Evolutionary conservation across 2,329 filamentous ascomycete genomes (phyloP).

Genomic region (Orbilia brochopaga): DNA sequence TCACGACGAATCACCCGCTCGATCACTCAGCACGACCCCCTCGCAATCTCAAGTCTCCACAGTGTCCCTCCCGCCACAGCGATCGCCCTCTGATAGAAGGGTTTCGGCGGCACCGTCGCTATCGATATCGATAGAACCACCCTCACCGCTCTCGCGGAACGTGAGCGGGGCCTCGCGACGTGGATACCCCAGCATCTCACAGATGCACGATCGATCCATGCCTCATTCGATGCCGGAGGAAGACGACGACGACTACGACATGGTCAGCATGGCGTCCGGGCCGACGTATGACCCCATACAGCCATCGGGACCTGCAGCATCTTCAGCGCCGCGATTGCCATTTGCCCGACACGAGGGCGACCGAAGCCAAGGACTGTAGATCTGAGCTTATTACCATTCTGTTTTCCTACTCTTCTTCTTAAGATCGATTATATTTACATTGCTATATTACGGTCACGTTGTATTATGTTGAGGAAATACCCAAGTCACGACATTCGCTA

Average conservation of each 20-base stretch:
- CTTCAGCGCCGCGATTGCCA: constrained; percentile 36
- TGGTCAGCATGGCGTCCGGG: constrained; percentile 36
- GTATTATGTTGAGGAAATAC: constrained; percentile 4
- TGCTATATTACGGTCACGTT: background rate
- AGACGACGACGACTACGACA: constrained; percentile 33
- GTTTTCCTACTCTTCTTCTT: background rate
- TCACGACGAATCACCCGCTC: constrained; percentile 36
- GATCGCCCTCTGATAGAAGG: constrained; percentile 12
- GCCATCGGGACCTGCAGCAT: constrained; percentile 23
- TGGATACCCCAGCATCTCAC: constrained; percentile 33
- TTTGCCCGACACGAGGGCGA: constrained; percentile 24
- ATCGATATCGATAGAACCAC: constrained; percentile 27
- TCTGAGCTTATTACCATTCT: no score
- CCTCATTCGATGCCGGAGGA: constrained; percentile 29
- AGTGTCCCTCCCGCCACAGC: constrained; percentile 11
- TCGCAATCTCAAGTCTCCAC: constrained; percentile 11
- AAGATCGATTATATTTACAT: background rate
- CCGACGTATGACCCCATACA: constrained; percentile 22
- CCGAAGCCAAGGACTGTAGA: constrained; percentile 21
- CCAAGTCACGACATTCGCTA: constrained; percentile 7
- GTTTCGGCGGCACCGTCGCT: constrained; percentile 21
- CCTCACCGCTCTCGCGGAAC: constrained; percentile 44
- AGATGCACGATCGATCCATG: constrained; percentile 23
- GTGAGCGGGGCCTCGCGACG: constrained; percentile 36
- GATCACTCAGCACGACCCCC: constrained; percentile 36